Evolutionary conservation across 192 early-diverging fungal species (phyloP).

Genomic region (Gryganskiella cystojenkinii): DNA sequence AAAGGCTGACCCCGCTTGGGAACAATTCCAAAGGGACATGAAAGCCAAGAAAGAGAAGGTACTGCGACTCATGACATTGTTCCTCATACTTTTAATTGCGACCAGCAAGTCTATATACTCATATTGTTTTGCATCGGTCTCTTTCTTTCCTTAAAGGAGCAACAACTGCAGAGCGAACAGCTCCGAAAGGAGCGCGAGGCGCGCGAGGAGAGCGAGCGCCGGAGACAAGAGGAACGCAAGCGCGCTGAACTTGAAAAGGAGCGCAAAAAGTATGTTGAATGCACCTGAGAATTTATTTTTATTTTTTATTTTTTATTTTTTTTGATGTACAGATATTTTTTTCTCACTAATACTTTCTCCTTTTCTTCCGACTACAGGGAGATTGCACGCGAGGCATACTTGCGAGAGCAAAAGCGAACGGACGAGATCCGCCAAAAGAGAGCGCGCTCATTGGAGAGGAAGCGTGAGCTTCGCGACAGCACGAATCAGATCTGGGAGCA

Average conservation of each 20-base stretch:
- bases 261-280: constrained; percentile 20
- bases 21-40: constrained; percentile 36
- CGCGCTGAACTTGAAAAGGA: constrained; percentile 25
- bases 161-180: constrained; percentile 32
- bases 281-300: not conserved
- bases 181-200: constrained; percentile 24
- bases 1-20: constrained; percentile 24
- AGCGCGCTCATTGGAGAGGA: constrained; percentile 3
- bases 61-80: not conserved
- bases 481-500: constrained; percentile 16
- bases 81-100: not conserved
- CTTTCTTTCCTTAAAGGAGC: constrained; percentile 9
- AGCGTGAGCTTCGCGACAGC: constrained; percentile 10
- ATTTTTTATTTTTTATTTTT: not conserved
- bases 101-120: too few species aligned
- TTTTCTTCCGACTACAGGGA: constrained; percentile 5
- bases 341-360: not conserved
- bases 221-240: constrained; percentile 16
- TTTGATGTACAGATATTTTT: not conserved
- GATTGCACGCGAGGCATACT: constrained; percentile 27
- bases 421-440: constrained; percentile 30
- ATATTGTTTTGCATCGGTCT: not conserved
- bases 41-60: constrained; percentile 43
- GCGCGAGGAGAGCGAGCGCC: constrained; percentile 32
- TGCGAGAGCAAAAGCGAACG: constrained; percentile 23